These are phyloP conservation scores for Boletus sp. DNA, from an alignment of 1,284 basidiomycete species.

Conservation along the genomic window DNA sequence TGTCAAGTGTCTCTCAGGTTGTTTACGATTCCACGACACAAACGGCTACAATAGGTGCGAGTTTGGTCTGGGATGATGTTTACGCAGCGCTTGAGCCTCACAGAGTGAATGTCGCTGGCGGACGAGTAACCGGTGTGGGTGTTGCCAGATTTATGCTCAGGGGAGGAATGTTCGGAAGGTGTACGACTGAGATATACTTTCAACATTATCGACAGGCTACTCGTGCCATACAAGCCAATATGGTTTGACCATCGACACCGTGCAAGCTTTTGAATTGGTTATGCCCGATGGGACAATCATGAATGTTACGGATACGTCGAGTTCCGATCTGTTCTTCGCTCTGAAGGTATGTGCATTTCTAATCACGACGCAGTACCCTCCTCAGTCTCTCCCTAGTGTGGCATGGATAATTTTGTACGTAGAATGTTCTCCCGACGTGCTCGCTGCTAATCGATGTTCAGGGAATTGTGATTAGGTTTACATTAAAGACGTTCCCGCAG, in stretches of 20 bases:
- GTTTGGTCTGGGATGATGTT: constrained; percentile 58
- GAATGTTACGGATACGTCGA: constrained; percentile 37
- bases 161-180: constrained; percentile 52
- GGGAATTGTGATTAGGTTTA: constrained; percentile 63
- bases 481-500: constrained; percentile 52
- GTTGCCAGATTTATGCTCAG: constrained; percentile 53
- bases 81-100: constrained; percentile 47
- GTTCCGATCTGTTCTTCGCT: constrained; percentile 45
- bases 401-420: constrained; percentile 60
- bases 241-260: constrained; percentile 51
- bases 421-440: background rate
- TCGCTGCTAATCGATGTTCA: constrained; percentile 21
- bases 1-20: constrained; percentile 47
- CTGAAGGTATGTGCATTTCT: constrained; percentile 36
- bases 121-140: constrained; percentile 50
- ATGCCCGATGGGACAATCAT: constrained; percentile 39
- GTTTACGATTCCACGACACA: constrained; percentile 39
- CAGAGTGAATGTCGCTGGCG: constrained; percentile 53
- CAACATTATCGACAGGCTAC: constrained; percentile 20
- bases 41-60: constrained; percentile 43
- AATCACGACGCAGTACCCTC: background rate
- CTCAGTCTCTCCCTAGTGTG: constrained; percentile 35
- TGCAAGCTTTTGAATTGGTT: constrained; percentile 48
- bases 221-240: constrained; percentile 24
- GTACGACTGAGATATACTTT: background rate